phyloP scores from a whole-genome alignment of 2,329 filamentous ascomycete genomes.

The Colletotrichum australisinense region DNA sequence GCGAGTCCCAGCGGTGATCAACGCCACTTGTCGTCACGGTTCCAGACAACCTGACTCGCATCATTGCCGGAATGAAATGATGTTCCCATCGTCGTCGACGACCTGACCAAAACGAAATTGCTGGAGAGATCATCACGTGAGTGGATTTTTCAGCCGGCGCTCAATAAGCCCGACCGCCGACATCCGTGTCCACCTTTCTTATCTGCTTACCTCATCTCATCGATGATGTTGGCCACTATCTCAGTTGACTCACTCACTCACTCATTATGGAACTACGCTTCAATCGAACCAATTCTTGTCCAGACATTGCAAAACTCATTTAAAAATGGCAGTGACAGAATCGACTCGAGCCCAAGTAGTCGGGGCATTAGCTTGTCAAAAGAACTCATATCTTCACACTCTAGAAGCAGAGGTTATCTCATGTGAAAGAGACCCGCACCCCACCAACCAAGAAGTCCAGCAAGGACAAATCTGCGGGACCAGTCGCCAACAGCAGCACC shows the following conservation, averaged over 20 bases:
- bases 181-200: background rate
- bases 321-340: constrained; percentile 23
- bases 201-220: constrained; percentile 6
- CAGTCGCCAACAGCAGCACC: background rate
- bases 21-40: background rate
- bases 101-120: background rate
- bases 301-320: background rate
- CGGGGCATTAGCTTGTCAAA: constrained; percentile 44
- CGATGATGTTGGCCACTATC: background rate
- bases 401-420: constrained; percentile 43
- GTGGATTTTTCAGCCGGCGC: accelerated
- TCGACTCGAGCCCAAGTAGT: constrained; percentile 34
- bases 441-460: constrained; percentile 21
- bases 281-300: background rate
- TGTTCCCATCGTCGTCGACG: background rate
- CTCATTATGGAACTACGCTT: background rate
- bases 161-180: background rate
- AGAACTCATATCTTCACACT: constrained; percentile 40
- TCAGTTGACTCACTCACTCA: background rate
- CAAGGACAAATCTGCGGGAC: constrained; percentile 36
- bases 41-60: background rate
- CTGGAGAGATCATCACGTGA: background rate
- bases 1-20: background rate
- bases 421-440: constrained; percentile 40
- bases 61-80: background rate